Base-by-base conservation (phyloP, 2,329 filamentous ascomycete species). In the Malbranchea zuffiana region DNA sequence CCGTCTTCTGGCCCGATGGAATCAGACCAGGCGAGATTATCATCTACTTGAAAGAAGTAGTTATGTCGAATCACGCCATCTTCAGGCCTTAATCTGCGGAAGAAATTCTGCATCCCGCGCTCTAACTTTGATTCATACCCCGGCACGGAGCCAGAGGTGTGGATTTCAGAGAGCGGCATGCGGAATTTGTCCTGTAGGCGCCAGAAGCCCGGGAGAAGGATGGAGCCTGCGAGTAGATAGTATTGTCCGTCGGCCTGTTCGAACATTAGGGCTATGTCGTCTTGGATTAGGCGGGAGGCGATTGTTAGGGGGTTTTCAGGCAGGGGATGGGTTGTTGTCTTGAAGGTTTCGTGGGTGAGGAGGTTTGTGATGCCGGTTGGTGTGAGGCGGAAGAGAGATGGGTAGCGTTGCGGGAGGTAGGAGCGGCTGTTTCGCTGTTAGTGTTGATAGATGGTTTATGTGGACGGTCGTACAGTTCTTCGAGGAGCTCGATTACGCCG, bases 21-120 rank as follows among this genome's bases (percentile, higher is more conserved):
- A 50, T 68, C 62, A 41, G 78, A 82, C 84, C 84, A 92, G 0
- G 80, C 66, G 1, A 93, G 65, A 4, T 70, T 60, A 39, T 86
- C 82, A 51, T 92, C 84, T 1, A 90, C 82, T 60, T 92, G 84
- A 44, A 92, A 72, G 63, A 92, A 92, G 60, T 90, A 92, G 54
- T 90, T 88, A 54, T 87, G 84, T 41, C 83, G 68, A 13, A 75
- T 48, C 16, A 81, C 72, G 0, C 76, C 70, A 29, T 75, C 73
- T 27, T 84, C 76, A 1, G 80, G 79, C 50, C 72, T 69, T 0
- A 90, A 57, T 0, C 84, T 65, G 0, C 73, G 67, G 63, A 92
- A 90, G 63, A 92, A 86, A 54, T 80, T 84, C 62, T 71, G 71
- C 82, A 87, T 88, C 8, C 81, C 80, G 42, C 75, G 78, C 53